phyloP scores from a whole-genome alignment of 2,329 filamentous ascomycete genomes.

The Sordariomycetes sp. region DNA sequence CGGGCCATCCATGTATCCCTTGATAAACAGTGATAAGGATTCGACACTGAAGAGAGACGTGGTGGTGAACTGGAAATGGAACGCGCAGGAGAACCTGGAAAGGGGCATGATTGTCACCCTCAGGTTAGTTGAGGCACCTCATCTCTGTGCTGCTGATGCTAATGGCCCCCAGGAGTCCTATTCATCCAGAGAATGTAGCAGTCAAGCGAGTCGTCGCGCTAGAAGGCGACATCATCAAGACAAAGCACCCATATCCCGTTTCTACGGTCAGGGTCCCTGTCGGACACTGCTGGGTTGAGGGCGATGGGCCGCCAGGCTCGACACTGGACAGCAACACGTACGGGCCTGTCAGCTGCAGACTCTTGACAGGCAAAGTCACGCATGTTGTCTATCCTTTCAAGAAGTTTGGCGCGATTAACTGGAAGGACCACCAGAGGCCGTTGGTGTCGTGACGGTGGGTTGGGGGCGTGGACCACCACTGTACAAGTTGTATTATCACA shows the following conservation, averaged over 20 bases:
- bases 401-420: constrained; percentile 47
- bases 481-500: background rate
- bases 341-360: constrained; percentile 67
- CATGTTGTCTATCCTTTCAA: constrained; percentile 62
- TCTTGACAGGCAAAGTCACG: constrained; percentile 68
- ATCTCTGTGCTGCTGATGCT: background rate
- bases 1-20: constrained; percentile 68
- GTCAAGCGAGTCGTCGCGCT: constrained; percentile 81
- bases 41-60: constrained; percentile 43
- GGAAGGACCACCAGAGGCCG: constrained; percentile 40
- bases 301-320: constrained; percentile 64
- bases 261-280: constrained; percentile 57
- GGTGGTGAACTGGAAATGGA: constrained; percentile 51
- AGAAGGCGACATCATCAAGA: constrained; percentile 67
- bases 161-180: constrained; percentile 49
- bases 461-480: background rate
- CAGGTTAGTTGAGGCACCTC: constrained; percentile 32
- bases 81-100: constrained; percentile 46
- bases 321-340: constrained; percentile 84
- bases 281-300: constrained; percentile 92
- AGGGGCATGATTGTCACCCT: constrained; percentile 71
- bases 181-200: constrained; percentile 56
- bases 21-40: constrained; percentile 59
- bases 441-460: constrained; percentile 8
- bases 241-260: constrained; percentile 50